Base-by-base conservation (phyloP, 345 rosid genomes). In the Citrus unshiu region DNA sequence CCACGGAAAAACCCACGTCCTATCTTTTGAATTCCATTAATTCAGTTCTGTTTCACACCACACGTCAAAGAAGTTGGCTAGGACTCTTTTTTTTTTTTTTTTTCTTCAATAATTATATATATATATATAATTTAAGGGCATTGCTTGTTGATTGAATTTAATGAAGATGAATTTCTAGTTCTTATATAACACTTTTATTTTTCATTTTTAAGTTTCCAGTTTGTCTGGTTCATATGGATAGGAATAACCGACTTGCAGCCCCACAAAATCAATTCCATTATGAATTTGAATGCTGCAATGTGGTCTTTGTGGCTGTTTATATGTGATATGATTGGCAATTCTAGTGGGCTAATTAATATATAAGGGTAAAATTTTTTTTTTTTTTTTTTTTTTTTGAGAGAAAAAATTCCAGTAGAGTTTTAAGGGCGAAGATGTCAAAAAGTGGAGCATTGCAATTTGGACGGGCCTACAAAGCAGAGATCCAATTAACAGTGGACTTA, bases 191-290 rank as follows among this genome's bases (percentile, higher is more conserved):
- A 22, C 0, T 40, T 40, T 40, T 43, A 0, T 18, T 57, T 57
- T 57, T 57, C 61, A 57, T 6, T 57, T 57, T 6, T 57, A 46
- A 46, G 51, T 46, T 46, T 46, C 51, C 18, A 13, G 51, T 46
- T 13, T 46, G 51, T 12, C 18, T 3, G 51, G 7, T 35, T 35
- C 39, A 10, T 66, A 34, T 35, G 49, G 70, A 9, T 22, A 29
- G 49, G 70, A 66, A 37, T 5, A 66, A 35, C 9, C n/a, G n/a
- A 37, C 1, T 1, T 46, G 51, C 51, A 46, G 39, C 70, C 70
- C 58, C 73, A 69, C 73, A 46, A 69, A 25, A 69, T 69, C 73
- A 43, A 69, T 69, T 25, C 73, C 46, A 46, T 25, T 69, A 69
- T 69, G 29, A 37, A 46, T 46, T 46, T 46, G 51, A 46, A 46